Base-by-base conservation (phyloP, 257 asterid genomes). In the Solanum sparsipilum region DNA sequence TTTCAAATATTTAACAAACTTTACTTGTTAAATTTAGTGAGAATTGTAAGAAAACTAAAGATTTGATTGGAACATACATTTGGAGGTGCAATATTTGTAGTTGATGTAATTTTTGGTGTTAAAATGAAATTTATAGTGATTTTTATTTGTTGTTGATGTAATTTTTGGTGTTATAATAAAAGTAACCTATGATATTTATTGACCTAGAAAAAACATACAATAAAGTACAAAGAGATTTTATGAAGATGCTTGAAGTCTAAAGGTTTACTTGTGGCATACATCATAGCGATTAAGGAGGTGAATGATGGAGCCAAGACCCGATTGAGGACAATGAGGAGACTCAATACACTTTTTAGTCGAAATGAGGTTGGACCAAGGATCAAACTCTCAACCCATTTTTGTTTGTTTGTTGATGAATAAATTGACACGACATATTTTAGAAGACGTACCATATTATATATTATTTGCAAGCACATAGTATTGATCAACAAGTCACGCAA, bases 391-490 rank as follows among this genome's bases (percentile, higher is more conserved):
- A 1, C 0, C 74, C 9, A 16, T 52, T 67, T 67, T 13, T 25
- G 3, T 63, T 67, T 65, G 18, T 15, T 68, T 29, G 11, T 7
- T 29, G 75, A 29, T 7, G 10, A 1, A 68, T 68, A 36, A 68
- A 29, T 68, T 29, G 3, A 5, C 36, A 13, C 0, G 23, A 15
- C 11, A 68, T 31, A 25, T 67, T 67, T 5, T 5, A 27, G 9
- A 29, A 29, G 0, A 67, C 13, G 2, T 27, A 67, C 0, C 20
- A 2, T 27, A 25, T 0, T 67, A 6, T 5, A 67, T 67, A 4
- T 67, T 25, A 25, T 25, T 65, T 68, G 0, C 9, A 68, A 5
- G 32, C 10, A 68, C 5, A 68, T 68, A 29, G 1, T 0, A 13
- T 6, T 29, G 8, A 68, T 13, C 3, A 3, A 13, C 38, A 7